These are phyloP conservation scores for Gliomastix tumulicola DNA, from an alignment of 2,329 filamentous ascomycete genomes.

Conservation along the genomic window DNA sequence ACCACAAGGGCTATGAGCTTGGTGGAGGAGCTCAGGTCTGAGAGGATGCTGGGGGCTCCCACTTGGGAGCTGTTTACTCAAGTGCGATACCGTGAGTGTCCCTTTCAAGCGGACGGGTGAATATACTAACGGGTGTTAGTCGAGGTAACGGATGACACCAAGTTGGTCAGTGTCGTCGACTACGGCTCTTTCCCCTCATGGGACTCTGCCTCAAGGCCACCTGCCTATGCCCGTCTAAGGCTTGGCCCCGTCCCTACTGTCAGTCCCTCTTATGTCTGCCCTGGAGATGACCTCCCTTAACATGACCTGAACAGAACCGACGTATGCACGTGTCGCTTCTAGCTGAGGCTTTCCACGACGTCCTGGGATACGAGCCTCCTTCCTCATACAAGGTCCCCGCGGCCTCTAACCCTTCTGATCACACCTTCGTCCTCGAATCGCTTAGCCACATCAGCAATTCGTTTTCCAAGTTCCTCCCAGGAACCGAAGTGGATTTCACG, in stretches of 20 bases:
- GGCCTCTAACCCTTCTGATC: conserved; percentile 30
- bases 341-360: conserved; percentile 43
- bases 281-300: not conserved
- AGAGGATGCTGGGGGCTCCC: conserved; percentile 32
- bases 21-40: conserved; percentile 41
- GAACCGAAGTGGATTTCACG: conserved; percentile 24
- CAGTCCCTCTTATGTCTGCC: conserved; percentile 12
- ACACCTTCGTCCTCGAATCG: conserved; percentile 33
- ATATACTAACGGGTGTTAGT: conserved; percentile 26
- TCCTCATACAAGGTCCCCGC: conserved; percentile 40
- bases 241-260: conserved; percentile 46
- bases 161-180: conserved; percentile 38
- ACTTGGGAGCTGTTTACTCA: conserved; percentile 33
- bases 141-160: conserved; percentile 28
- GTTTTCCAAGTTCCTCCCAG: conserved; percentile 28
- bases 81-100: conserved; percentile 36
- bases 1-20: conserved; percentile 45
- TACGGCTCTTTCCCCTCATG: conserved; percentile 45
- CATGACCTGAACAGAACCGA: conserved; percentile 28
- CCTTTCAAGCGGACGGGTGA: too few relatives aligned
- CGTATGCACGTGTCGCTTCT: conserved; percentile 42
- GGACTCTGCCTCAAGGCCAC: conserved; percentile 24
- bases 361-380: conserved; percentile 39
- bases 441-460: conserved; percentile 34
- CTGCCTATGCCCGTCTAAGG: conserved; percentile 36